Evolutionary conservation across 345 rosid species (phyloP).

Genomic region (Eucalyptus caleyi): DNA sequence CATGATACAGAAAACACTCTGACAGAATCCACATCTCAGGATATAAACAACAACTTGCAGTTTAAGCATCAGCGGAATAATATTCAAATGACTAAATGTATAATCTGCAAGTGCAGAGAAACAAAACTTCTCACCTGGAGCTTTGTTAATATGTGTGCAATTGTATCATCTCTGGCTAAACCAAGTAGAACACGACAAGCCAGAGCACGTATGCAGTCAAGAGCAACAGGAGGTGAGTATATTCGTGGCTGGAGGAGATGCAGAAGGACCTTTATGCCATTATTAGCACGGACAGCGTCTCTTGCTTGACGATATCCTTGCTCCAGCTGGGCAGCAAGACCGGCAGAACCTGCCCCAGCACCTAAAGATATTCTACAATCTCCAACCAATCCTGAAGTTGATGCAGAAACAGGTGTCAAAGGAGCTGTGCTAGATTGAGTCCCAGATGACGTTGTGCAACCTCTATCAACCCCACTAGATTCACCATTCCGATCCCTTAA

Average conservation of each 20-base stretch:
- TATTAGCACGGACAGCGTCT: constrained; percentile 88
- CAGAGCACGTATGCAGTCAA: constrained; percentile 90
- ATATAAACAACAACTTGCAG: background rate
- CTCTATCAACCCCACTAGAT: constrained; percentile 25
- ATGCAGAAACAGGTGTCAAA: constrained; percentile 47
- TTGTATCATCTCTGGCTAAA: constrained; percentile 90
- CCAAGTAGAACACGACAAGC: constrained; percentile 96
- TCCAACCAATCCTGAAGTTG: constrained; percentile 90
- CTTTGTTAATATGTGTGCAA: constrained; percentile 96
- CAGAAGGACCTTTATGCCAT: constrained; percentile 94
- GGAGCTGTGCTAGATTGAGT: constrained; percentile 26
- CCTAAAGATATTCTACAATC: constrained; percentile 93
- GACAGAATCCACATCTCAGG: background rate
- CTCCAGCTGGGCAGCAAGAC: constrained; percentile 97
- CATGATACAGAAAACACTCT: background rate
- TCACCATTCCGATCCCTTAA: constrained; percentile 46
- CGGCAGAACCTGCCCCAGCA: constrained; percentile 95
- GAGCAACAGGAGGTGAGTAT: constrained; percentile 83
- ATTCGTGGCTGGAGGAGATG: constrained; percentile 91
- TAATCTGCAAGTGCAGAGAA: background rate
- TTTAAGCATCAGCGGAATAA: background rate
- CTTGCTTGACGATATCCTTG: constrained; percentile 95
- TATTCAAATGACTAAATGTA: background rate
- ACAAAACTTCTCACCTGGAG: constrained; percentile 57
- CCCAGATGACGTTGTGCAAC: constrained; percentile 12